These are phyloP conservation scores for Camellia sinensis DNA, from an alignment of 148 eudicot species.

Conservation along the genomic window DNA sequence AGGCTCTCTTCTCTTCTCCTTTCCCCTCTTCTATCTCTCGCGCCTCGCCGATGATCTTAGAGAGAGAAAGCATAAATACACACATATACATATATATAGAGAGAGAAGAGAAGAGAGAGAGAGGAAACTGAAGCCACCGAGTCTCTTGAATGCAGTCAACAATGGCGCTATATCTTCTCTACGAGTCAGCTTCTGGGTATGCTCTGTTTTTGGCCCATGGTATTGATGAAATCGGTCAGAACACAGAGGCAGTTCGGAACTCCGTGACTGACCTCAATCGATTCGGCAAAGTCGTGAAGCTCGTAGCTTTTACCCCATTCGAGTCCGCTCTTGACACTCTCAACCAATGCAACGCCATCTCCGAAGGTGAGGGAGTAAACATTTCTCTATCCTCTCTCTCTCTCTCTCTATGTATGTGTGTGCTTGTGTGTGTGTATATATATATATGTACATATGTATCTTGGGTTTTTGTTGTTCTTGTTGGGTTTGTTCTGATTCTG, in stretches of 20 bases:
- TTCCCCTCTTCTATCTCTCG: background rate
- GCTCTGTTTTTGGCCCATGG: slow-evolving; percentile 66
- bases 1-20: background rate
- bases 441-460: background rate
- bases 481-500: background rate
- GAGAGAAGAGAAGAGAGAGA: background rate
- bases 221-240: slow-evolving; percentile 86
- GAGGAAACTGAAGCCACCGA: background rate
- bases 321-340: slow-evolving; percentile 89
- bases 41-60: background rate
- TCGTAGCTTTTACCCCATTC: slow-evolving; percentile 69
- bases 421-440: background rate
- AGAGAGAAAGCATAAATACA: slow-evolving; percentile 11
- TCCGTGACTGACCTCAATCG: slow-evolving; percentile 73
- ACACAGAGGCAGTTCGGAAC: slow-evolving; percentile 69
- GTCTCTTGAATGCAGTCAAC: too few relatives aligned
- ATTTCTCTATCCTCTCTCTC: background rate
- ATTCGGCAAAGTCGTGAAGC: slow-evolving; percentile 78
- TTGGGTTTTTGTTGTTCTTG: background rate
- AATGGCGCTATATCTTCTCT: slow-evolving; percentile 63
- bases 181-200: slow-evolving; percentile 76
- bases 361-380: slow-evolving; percentile 56
- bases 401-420: background rate
- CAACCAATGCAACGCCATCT: slow-evolving; percentile 76
- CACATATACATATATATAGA: background rate